Percentiles rank a stretch among this genome's conserved stretches.
These are phyloP conservation scores for Kodamaea ohmeri DNA, from an alignment of 1,139 yeast genomes.

Conservation along the genomic window DNA sequence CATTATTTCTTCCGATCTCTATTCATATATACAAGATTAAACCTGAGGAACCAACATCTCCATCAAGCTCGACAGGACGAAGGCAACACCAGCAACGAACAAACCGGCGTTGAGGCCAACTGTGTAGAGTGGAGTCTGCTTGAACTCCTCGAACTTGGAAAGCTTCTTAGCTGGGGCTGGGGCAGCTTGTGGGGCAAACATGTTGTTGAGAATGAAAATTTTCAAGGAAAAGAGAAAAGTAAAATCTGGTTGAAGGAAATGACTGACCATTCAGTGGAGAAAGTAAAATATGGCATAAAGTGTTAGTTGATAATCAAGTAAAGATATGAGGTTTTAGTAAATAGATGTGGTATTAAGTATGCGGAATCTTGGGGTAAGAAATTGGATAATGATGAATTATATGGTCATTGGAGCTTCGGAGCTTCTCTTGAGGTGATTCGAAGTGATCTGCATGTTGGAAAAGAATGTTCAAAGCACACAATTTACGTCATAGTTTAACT, in stretches of 20 bases:
- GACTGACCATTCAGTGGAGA: background rate
- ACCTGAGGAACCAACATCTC: conserved; percentile 79
- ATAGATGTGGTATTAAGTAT: no score
- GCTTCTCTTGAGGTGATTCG: no score
- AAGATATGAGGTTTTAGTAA: no score
- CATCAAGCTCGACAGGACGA: conserved; percentile 76
- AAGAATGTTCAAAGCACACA: no score
- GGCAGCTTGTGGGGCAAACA: conserved; percentile 20
- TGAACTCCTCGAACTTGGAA: conserved; percentile 51
- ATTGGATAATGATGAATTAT: no score
- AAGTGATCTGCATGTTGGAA: no score
- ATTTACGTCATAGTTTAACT: no score
- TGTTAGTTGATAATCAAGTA: no score
- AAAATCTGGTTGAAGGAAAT: background rate
- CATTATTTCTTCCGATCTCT: background rate
- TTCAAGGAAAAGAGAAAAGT: background rate
- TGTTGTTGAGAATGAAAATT: conserved; percentile 8
- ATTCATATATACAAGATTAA: conserved; percentile 20
- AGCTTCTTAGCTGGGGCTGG: conserved; percentile 18
- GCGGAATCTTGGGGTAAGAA: no score
- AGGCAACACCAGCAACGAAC: conserved; percentile 70
- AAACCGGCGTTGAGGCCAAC: conserved; percentile 59
- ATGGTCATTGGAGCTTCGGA: no score
- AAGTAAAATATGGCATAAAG: no score
- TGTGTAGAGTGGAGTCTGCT: conserved; percentile 61